Evolutionary conservation across 345 rosid species (phyloP).

Genomic region (Eucalyptus curtisii): DNA sequence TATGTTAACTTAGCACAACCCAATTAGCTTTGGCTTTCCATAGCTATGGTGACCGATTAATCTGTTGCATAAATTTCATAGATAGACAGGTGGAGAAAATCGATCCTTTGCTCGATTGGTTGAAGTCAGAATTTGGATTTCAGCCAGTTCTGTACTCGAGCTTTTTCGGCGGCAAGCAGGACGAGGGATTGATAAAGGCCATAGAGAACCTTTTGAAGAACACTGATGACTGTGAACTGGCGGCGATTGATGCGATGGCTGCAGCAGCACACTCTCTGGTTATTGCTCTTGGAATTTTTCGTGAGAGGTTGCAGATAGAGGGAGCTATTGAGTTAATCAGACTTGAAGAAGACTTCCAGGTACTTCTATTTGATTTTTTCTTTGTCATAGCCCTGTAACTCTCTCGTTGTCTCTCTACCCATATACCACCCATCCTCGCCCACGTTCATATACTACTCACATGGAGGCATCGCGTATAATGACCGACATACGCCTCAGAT

Average conservation of each 20-base stretch:
- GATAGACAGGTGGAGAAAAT: constrained; percentile 73
- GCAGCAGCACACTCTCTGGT: constrained; percentile 75
- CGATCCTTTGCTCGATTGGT: constrained; percentile 83
- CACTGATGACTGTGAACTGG: constrained; percentile 69
- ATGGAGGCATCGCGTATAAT: neutral
- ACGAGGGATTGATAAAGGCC: constrained; percentile 60
- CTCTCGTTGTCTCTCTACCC: neutral
- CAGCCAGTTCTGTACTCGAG: constrained; percentile 68
- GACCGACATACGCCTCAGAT: neutral
- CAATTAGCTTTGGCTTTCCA: neutral
- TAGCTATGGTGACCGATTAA: neutral
- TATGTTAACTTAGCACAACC: neutral
- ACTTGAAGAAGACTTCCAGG: constrained; percentile 98
- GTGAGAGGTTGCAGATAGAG: constrained; percentile 70
- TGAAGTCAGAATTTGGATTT: constrained; percentile 69
- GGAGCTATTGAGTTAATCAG: constrained; percentile 81
- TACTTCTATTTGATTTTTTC: neutral
- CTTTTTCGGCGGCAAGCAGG: constrained; percentile 85
- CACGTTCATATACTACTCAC: neutral
- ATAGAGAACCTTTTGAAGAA: constrained; percentile 51
- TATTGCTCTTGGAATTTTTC: constrained; percentile 53
- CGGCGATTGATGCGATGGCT: constrained; percentile 83
- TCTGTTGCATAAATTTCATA: constrained; percentile 6
- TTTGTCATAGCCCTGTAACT: neutral
- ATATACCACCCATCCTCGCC: neutral